Evolutionary conservation across 208 protist genomes (phyloP), one percentile per base, ranked within the genome.

Genomic region (Leishmania tropica): DNA sequence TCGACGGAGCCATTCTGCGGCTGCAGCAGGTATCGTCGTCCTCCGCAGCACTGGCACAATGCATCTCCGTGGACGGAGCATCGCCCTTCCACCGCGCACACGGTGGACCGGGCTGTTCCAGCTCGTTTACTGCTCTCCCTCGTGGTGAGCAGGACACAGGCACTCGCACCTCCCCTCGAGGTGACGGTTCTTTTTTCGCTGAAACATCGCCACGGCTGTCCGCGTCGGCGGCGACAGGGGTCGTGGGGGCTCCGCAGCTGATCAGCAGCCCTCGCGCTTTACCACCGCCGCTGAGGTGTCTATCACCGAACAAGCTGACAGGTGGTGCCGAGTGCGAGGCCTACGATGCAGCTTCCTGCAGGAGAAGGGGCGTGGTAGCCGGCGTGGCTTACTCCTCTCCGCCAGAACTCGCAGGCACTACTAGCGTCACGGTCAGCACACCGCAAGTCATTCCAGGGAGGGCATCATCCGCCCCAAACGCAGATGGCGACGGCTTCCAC

Each of bases 1-100:
- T 86, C 64, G 84, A 95, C 47, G 92, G 93, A 7, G 84, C 90
- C 0, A 81, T 90, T 35, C 77, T 97, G 56, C 83, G 83, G 1
- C 80, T 96, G 40, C 85, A 88, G 48, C 88, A 88, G 19, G 76
- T 70, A 48, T 40, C 77, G 1, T 65, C 76, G 58, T 37, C 21
- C 24, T 15, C 17, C 47, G 60, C 60, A 40, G 53, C 78, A 28
- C 6, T 31, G 45, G 17, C 10, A 17, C 62, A 1, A 31, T 42
- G 72, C 21, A 40, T 21, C 72, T 45, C 72, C 1, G 31, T 31
- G 3, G 31, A 17, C 17, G 51, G 11, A 51, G 28, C 28, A 53
- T 35, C 4, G 24, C 73, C 45, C 51, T 35, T 3, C 40, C 68
- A 48, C 21, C 17, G 40, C 3, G 8, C 68, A 17, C 35, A 15